These are phyloP conservation scores for Elsinoe arachidis DNA, from an alignment of 2,329 filamentous ascomycete species.

Conservation along the genomic window DNA sequence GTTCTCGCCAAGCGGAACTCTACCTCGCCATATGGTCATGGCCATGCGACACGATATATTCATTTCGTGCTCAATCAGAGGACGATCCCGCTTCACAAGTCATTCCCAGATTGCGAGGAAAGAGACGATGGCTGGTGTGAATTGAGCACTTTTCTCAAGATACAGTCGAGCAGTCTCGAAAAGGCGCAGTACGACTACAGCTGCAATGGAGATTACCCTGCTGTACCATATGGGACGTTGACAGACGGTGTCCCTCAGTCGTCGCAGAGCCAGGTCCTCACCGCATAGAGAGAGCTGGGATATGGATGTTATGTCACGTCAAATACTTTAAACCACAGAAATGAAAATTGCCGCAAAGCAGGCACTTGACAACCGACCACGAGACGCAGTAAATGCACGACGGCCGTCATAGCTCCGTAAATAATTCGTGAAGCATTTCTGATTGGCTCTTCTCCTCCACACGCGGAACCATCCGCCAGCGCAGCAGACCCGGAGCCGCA, in stretches of 20 bases:
- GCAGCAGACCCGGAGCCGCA: conserved; percentile 7
- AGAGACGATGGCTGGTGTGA: conserved; percentile 72
- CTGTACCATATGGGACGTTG: conserved; percentile 41
- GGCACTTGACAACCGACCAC: not conserved
- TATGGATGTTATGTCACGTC: not conserved
- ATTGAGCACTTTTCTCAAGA: conserved; percentile 55
- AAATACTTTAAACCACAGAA: not conserved
- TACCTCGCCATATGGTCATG: conserved; percentile 39
- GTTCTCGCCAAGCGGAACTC: conserved; percentile 46
- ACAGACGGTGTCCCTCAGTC: conserved; percentile 41
- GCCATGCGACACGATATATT: conserved; percentile 17
- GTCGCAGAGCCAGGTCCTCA: not conserved
- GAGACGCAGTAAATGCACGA: not conserved
- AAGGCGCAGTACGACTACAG: conserved; percentile 55
- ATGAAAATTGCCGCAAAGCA: not conserved
- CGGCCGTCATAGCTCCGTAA: conserved; percentile 6
- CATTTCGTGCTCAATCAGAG: conserved; percentile 45
- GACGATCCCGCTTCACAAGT: conserved; percentile 59
- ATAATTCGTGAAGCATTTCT: not conserved
- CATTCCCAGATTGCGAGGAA: conserved; percentile 55
- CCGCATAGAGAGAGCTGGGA: not conserved
- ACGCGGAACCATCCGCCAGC: not conserved
- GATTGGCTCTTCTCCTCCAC: not conserved
- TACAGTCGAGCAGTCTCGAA: conserved; percentile 51
- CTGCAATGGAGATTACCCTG: conserved; percentile 53